Percentiles rank a stretch among this genome's conserved stretches.
Evolutionary conservation across 495 filamentous ascomycete genomes (phyloP).

Genomic region (Mytilinidion resinicola): DNA sequence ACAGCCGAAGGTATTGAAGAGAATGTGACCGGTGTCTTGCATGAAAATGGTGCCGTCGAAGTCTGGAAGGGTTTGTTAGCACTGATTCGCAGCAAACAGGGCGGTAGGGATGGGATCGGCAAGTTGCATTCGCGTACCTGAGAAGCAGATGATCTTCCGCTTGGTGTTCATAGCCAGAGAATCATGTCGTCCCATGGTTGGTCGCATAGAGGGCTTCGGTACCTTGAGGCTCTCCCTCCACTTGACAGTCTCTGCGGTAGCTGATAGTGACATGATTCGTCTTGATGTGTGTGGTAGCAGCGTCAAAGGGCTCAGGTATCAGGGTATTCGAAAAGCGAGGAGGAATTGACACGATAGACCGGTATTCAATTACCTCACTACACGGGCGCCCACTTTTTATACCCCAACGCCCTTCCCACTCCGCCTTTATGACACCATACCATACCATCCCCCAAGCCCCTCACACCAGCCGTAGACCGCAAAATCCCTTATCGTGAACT

Average conservation of each 20-base stretch:
- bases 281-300: neutral
- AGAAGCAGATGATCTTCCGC: constrained; percentile 51
- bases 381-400: too few relatives aligned
- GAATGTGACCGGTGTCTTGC: constrained; percentile 71
- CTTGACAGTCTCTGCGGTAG: constrained; percentile 20
- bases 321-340: too few relatives aligned
- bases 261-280: constrained; percentile 16
- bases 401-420: neutral
- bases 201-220: constrained; percentile 3
- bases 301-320: too few relatives aligned
- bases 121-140: constrained; percentile 35
- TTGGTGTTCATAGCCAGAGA: constrained; percentile 28
- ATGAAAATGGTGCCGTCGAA: constrained; percentile 77
- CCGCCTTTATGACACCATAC: constrained; percentile 19
- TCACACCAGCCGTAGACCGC: neutral
- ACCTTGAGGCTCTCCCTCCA: constrained; percentile 8
- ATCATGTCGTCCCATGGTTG: neutral
- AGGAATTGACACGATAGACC: too few relatives aligned
- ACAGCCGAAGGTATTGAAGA: constrained; percentile 64
- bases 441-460: neutral
- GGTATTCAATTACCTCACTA: too few relatives aligned
- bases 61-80: constrained; percentile 38
- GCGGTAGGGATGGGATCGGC: constrained; percentile 3
- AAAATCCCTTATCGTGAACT: constrained; percentile 16
- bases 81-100: neutral